Conservation (phyloP, 441 rosid genomes). For the Pelargonium australe region DNA sequence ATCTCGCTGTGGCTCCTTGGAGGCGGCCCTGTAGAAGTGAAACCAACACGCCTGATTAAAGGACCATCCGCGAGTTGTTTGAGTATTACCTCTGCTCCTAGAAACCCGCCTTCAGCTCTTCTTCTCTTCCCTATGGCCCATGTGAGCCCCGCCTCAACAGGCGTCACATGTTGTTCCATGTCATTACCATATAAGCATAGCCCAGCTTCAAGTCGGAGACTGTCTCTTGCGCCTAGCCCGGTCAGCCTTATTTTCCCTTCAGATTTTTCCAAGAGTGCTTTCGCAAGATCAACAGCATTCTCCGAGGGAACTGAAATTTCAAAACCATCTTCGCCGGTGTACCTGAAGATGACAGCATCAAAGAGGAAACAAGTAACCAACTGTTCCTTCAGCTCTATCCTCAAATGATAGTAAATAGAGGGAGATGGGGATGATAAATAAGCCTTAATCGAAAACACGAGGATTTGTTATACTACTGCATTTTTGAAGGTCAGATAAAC, state of each 20-base stretch:
- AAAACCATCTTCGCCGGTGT: slow-evolving; percentile 96
- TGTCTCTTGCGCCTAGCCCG: slow-evolving; percentile 91
- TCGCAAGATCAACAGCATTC: slow-evolving; percentile 72
- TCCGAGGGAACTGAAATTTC: slow-evolving; percentile 94
- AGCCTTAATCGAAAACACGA: no score
- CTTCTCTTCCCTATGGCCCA: slow-evolving; percentile 98
- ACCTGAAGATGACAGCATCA: slow-evolving; percentile 36
- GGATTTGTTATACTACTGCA: no score
- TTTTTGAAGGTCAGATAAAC: no score
- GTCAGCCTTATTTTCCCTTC: slow-evolving; percentile 86
- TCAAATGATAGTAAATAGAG: not conserved
- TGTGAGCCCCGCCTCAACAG: slow-evolving; percentile 87
- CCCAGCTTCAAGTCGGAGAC: slow-evolving; percentile 92
- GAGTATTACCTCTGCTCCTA: slow-evolving; percentile 79
- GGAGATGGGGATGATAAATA: not conserved
- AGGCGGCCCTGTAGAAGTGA: slow-evolving; percentile 77
- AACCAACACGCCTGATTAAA: slow-evolving; percentile 70
- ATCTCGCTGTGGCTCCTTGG: slow-evolving; percentile 90
- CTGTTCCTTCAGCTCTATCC: not conserved
- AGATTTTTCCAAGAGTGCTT: slow-evolving; percentile 84
- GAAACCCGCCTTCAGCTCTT: slow-evolving; percentile 87
- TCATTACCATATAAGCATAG: slow-evolving; percentile 86
- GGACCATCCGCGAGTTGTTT: slow-evolving; percentile 85
- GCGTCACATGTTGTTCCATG: slow-evolving; percentile 85
- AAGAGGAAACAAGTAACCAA: slow-evolving; percentile 10